Base-by-base conservation (phyloP, 257 asterid species). In the Datura wrightii region DNA sequence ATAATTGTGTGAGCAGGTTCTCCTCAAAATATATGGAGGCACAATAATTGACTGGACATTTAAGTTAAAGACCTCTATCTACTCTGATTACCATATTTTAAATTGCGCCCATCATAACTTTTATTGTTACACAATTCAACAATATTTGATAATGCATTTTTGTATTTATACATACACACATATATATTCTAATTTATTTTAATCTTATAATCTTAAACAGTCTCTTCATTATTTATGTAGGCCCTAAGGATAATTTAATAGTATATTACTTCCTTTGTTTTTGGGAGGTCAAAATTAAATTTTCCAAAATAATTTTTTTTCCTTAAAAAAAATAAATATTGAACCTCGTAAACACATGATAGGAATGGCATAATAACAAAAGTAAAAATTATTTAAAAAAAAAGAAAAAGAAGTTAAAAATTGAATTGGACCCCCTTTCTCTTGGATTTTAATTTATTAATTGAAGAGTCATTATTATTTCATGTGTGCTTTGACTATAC, bases 401-500 rank as follows among this genome's bases (percentile, higher is more conserved):
- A 24, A 24, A 24, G 31, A 24, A 24, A 1, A 24, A 24, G 31
- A 24, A 24, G 31, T 24, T 24, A 24, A 24, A 24, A 31, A 76
- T 24, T 31, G 62, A 76, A 50, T 52, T 76, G 82, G 82, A 76
- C 82, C 62, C 55, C 41, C 46, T 50, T 50, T 46, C 50, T 46
- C 31, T 76, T 50, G 82, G 46, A 76, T 76, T 76, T 34, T 46
- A 50, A 76, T 14, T 76, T 52, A 52, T 76, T 69, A 16, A 37
- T 14, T 52, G 60, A 76, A 76, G 63, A 50, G 62, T 50, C 63
- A 52, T 76, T 76, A 76, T 76, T 50, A 76, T 31, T 76, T 76
- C 82, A 76, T 76, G 82, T 76, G 82, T 48, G 62, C 44, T 7
- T 76, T 52, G 82, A 31, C 48, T 50, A 24, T 52, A 76, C 62